Base-by-base conservation (phyloP, 2,329 filamentous ascomycete genomes). In the Aphanocladium album region DNA sequence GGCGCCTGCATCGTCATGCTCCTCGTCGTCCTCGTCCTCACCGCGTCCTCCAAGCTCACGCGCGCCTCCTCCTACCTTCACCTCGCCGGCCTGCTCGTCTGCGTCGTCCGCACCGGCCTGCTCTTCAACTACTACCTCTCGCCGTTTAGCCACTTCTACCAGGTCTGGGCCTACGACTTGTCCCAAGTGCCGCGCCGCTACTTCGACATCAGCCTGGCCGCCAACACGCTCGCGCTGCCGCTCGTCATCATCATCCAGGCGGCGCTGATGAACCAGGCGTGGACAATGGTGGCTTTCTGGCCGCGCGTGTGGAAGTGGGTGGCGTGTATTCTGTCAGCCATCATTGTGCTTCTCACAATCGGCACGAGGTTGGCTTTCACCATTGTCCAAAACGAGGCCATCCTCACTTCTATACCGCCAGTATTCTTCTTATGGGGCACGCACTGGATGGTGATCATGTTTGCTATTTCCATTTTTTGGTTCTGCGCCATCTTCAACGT, bases 21-120 rank as follows among this genome's bases (percentile, higher is more conserved):
- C 19, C 66, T 88, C 47, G 78, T 89, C 33, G 76, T 93, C 2
- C 74, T 91, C 12, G 68, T 88, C 61, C 80, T 93, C 71, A 92
- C 89, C 0, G 83, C 84, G 21, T 71, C 77, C 0, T 78, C 84
- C 65, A 91, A 90, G 71, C 83, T 89, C 62, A 76, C 76, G 57
- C 87, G 87, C 1, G 69, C 79, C 0, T 81, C 90, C 21, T 89
- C 89, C 70, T 68, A 87, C 64, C 77, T 92, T 67, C 91, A 93
- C 69, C 65, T 82, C 21, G 62, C 80, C 25, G 83, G 83, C 16
- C 80, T 96, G 21, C 55, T 82, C 53, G 69, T 86, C 68, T 86
- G 88, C 72, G 75, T 83, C 54, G 71, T 85, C 50, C 86, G 89
- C 62, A 80, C 79, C 68, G 71, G 81, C 17, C 73, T 91, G 5